Base-by-base conservation (phyloP, 2,329 filamentous ascomycete species). In the Dactylellina sp. region DNA sequence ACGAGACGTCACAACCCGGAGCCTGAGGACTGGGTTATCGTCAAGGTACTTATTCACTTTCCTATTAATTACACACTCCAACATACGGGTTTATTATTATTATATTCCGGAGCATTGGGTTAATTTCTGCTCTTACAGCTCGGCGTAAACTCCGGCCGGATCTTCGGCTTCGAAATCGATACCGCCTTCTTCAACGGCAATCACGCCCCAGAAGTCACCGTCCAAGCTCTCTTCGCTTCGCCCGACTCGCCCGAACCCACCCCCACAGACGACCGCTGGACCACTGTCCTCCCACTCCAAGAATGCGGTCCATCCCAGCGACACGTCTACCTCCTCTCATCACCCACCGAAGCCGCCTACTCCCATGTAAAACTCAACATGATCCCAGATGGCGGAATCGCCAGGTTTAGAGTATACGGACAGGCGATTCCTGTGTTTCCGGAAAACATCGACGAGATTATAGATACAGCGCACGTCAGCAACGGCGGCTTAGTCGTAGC, bases 341-440 rank as follows among this genome's bases (percentile, higher is more conserved):
- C 79, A 16, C 84, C 85, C 18, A 88, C 87, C 0, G 81, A 82
- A 35, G 90, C 90, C 81, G 86, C 88, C 61, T 93, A 91, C 81
- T 93, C 91, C 0, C 91, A 95, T 80, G 89, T 93, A 42, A 84
- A 91, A 35, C 83, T 95, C 63, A 90, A 91, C 80, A 93, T 93
- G 91, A 93, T 92, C 79, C 90, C 91, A 0, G 91, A 95, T 79
- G 91, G 91, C 53, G 91, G 91, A 44, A 94, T 95, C 78, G 91
- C 91, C 40, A 84, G 91, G 57, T 93, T 94, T 82, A 85, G 91
- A 20, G 85, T 94, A 0, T 93, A 90, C 79, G 91, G 91, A 4
- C 86, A 88, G 75, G 91, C 90, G 0, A 86, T 92, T 0, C 90
- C 91, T 2, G 89, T 94, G 1, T 91, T 93, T 79, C 90, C 91